Percentiles rank a stretch among this genome's conserved stretches.
phyloP scores from a whole-genome alignment of 805 yeast species.

The Metschnikowia hibisci region DNA sequence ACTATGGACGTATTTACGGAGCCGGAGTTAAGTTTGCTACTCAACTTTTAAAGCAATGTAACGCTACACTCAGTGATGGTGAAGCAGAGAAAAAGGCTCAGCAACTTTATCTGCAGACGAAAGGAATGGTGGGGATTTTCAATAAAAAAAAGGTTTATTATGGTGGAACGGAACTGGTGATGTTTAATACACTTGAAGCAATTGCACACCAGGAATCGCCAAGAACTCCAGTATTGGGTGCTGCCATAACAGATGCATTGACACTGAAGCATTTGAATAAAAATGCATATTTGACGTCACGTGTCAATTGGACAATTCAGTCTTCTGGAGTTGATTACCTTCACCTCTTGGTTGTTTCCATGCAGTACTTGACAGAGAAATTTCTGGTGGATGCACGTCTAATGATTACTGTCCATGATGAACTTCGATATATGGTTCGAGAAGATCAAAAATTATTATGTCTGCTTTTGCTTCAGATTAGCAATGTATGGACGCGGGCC shows the following conservation, averaged over 20 bases:
- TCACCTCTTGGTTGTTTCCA: conserved; percentile 76
- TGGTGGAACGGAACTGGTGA: conserved; percentile 92
- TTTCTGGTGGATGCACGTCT: conserved; percentile 73
- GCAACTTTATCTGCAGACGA: conserved; percentile 72
- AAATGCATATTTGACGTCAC: conserved; percentile 72
- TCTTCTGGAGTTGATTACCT: conserved; percentile 96
- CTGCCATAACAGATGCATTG: conserved; percentile 86
- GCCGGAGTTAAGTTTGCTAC: conserved; percentile 93
- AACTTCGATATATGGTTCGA: conserved; percentile 73
- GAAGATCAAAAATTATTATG: conserved; percentile 71
- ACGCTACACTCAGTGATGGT: conserved; percentile 59
- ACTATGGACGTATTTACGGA: conserved; percentile 96
- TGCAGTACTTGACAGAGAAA: conserved; percentile 72
- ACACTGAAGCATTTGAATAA: conserved; percentile 59
- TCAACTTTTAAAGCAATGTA: conserved; percentile 76
- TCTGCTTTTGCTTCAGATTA: conserved; percentile 80
- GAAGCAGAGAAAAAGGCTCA: conserved; percentile 67
- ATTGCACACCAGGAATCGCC: conserved; percentile 82
- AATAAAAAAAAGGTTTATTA: conserved; percentile 46
- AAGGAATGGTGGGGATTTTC: conserved; percentile 48
- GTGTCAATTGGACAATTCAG: conserved; percentile 97
- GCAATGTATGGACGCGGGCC: conserved; percentile 94
- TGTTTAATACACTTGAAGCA: conserved; percentile 83
- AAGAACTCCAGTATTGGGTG: conserved; percentile 86
- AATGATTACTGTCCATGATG: conserved; percentile 91